Evolutionary conservation across 75 land plant genomes (phyloP), one percentile per base, ranked within the genome.

Genomic region (Pinus albicaulis): DNA sequence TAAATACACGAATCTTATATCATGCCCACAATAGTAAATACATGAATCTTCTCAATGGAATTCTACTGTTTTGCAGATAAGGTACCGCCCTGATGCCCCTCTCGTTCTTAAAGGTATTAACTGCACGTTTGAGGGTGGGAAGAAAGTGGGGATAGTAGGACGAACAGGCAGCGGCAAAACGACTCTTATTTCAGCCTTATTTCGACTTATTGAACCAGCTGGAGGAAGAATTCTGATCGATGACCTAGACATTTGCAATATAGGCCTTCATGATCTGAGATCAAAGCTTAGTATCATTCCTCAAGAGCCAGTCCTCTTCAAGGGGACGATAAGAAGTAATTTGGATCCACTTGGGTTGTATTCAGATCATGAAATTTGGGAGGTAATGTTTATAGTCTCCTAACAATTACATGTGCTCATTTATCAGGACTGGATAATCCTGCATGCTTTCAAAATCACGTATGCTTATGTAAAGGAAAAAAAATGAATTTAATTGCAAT

Each of bases 151-250:
- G 74, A 88, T 96, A 52, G 99, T 96, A 17, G 97, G 97, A 34
- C 86, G 94, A 34, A 96, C 99, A 7, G 97, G 99, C 66, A 93
- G 94, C 70, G 97, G 99, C 2, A 95, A 96, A 78, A 86, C 99
- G 13, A 96, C 99, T 20, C 73, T 96, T 0, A 86, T 96, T 13
- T 83, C 86, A 69, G 92, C 97, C 13, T 63, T 96, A 38, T 93
- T 96, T 71, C 89, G 99, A 6, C 81, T 96, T 20, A 90, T 96
- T 0, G 99, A 96, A 58, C 97, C 99, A 55, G 68, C 72, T 14
- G 85, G 83, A 6, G 99, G 99, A 53, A 80, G 55, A 58, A 91
- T 93, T 72, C 74, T 89, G 5, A 86, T 96, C 55, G 99, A 96
- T 76, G 86, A 79, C n/a, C 57, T 93, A 15, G 99, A 96, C 75